Evolutionary conservation across 139 green algal species (phyloP).

Genomic region (Coccomyxa sp.): DNA sequence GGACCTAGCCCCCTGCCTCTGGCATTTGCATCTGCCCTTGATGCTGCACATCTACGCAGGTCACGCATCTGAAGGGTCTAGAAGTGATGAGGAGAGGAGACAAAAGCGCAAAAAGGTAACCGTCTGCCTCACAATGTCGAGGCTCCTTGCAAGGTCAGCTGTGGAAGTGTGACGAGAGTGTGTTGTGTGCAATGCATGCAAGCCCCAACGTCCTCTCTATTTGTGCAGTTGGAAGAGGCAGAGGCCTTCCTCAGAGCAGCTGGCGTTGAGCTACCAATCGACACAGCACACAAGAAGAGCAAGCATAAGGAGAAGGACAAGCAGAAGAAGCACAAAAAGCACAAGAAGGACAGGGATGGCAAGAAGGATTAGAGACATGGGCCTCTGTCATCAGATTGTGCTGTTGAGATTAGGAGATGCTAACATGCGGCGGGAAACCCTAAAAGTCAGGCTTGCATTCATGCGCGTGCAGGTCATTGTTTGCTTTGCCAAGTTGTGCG

Average conservation of each 20-base stretch:
- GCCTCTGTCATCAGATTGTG: too few relatives aligned
- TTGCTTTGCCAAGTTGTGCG: too few relatives aligned
- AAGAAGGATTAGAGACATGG: too few relatives aligned
- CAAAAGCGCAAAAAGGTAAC: not conserved
- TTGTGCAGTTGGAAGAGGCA: slow-evolving; percentile 27
- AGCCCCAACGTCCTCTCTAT: not conserved
- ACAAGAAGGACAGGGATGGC: slow-evolving; percentile 24
- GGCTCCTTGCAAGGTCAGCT: not conserved
- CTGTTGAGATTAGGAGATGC: too few relatives aligned
- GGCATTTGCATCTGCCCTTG: too few relatives aligned
- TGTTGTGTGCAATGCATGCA: not conserved
- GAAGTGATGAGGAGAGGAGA: not conserved
- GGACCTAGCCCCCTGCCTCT: too few relatives aligned
- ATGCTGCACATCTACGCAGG: too few relatives aligned
- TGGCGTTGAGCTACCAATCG: slow-evolving; percentile 14
- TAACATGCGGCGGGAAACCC: too few relatives aligned
- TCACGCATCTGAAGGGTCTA: not conserved
- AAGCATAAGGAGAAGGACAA: slow-evolving; percentile 17
- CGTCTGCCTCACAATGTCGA: not conserved
- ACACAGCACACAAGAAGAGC: not conserved
- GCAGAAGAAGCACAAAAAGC: slow-evolving; percentile 20
- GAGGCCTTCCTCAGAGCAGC: slow-evolving; percentile 36
- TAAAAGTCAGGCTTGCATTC: too few relatives aligned
- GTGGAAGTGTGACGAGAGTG: not conserved
- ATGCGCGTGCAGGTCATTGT: too few relatives aligned